Evolutionary conservation across 345 rosid genomes (phyloP).

Genomic region (Gynandropsis gynandra): DNA sequence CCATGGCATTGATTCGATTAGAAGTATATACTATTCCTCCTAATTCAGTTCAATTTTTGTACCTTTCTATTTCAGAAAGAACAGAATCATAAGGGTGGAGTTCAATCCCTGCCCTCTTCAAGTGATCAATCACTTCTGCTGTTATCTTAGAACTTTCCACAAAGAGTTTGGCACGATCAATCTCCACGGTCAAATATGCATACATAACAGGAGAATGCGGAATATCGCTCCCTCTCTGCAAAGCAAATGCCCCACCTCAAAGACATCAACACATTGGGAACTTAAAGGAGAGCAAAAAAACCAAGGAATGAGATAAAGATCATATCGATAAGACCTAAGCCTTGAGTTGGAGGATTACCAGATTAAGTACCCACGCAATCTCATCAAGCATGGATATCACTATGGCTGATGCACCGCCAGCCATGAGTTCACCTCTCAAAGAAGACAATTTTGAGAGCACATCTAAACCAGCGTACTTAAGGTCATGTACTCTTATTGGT

Average conservation of each 20-base stretch:
- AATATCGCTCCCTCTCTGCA: constrained; percentile 92
- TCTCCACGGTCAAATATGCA: constrained; percentile 73
- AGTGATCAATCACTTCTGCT: constrained; percentile 60
- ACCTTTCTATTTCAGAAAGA: constrained; percentile 78
- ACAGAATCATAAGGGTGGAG: constrained; percentile 64
- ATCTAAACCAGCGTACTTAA: constrained; percentile 82
- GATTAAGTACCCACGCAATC: constrained; percentile 88
- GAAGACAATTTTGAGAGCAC: constrained; percentile 58
- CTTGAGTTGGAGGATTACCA: constrained; percentile 42
- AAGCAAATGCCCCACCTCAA: constrained; percentile 20
- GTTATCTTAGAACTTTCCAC: constrained; percentile 66
- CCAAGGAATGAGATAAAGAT: constrained; percentile 2
- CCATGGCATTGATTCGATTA: constrained; percentile 5
- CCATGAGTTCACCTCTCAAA: constrained; percentile 62
- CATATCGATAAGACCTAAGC: constrained; percentile 1
- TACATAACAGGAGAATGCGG: constrained; percentile 97
- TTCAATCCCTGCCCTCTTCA: constrained; percentile 60
- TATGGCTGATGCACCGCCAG: constrained; percentile 69
- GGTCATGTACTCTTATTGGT: constrained; percentile 71
- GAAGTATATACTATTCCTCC: background rate
- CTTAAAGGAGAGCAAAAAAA: background rate
- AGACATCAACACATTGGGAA: constrained; percentile 15
- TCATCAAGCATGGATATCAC: constrained; percentile 94
- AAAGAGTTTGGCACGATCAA: constrained; percentile 58
- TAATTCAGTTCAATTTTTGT: constrained; percentile 7